Conservation (phyloP, 352 stramenopile genomes). For the Thalassiosira mediterranea region DNA sequence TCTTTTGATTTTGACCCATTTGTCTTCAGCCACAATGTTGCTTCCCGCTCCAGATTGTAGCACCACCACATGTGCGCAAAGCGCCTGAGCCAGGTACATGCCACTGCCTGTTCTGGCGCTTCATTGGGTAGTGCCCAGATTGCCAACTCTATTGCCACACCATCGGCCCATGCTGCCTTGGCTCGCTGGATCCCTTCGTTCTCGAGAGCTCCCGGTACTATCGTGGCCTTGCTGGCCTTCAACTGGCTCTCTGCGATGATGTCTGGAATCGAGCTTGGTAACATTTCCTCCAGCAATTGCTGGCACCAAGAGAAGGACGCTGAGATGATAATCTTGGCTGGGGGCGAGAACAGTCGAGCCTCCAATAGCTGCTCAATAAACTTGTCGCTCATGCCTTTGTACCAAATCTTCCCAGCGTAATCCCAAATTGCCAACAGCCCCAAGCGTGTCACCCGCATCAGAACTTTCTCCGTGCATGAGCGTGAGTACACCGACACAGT, state of each 20-base stretch:
- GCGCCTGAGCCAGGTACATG: slow-evolving; percentile 4
- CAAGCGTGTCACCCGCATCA: neutral
- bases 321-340: slow-evolving; percentile 9
- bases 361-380: neutral
- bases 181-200: too few species aligned
- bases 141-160: slow-evolving; percentile 7
- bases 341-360: neutral
- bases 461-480: neutral
- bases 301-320: too few species aligned
- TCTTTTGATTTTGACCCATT: slow-evolving; percentile 2
- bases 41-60: neutral
- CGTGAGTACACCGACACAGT: neutral
- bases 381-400: slow-evolving; percentile 2
- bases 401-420: slow-evolving; percentile 9
- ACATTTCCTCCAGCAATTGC: too few species aligned
- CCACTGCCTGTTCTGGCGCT: neutral
- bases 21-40: neutral
- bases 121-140: slow-evolving; percentile 20
- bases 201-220: too few species aligned
- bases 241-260: too few species aligned
- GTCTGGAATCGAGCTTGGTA: too few species aligned
- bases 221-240: too few species aligned
- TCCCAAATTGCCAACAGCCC: slow-evolving; percentile 1
- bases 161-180: slow-evolving; percentile 15
- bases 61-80: slow-evolving; percentile 9